phyloP scores from a whole-genome alignment of 202 grass and related monocot genomes.

The Digitaria exilis region DNA sequence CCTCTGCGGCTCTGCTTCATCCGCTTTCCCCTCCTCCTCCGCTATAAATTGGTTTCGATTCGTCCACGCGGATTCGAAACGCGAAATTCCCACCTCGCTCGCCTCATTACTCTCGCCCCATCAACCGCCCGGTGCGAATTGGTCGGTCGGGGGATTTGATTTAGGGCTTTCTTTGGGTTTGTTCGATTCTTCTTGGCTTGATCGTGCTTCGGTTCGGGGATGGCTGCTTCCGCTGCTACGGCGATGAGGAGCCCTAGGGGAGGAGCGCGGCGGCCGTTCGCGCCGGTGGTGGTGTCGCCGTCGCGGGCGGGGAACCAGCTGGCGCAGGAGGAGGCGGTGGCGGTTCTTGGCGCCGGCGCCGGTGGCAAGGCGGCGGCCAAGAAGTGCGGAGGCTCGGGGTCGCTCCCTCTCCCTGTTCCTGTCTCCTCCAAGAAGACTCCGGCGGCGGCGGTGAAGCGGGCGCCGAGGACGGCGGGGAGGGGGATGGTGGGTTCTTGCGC shows the following conservation, averaged over 20 bases:
- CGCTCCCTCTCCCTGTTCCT: neutral
- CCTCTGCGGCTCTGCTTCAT: neutral
- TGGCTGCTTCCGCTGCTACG: constrained; percentile 10
- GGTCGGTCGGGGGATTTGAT: neutral
- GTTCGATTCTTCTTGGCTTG: neutral
- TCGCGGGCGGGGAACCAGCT: constrained; percentile 5
- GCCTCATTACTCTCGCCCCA: constrained; percentile 24
- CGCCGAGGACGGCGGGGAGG: constrained; percentile 19
- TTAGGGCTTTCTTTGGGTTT: neutral
- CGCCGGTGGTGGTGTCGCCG: constrained; percentile 8
- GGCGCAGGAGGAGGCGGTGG: constrained; percentile 8
- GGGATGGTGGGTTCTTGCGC: neutral
- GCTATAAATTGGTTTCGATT: constrained; percentile 41
- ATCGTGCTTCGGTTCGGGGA: neutral
- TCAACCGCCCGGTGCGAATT: constrained; percentile 19
- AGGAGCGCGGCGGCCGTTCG: constrained; percentile 35
- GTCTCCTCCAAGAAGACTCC: constrained; percentile 23
- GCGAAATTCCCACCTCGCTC: neutral
- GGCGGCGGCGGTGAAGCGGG: neutral
- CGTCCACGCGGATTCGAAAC: constrained; percentile 24
- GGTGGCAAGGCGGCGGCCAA: constrained; percentile 25
- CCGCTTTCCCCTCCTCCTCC: neutral
- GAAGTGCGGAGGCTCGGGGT: neutral
- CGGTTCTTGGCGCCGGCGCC: constrained; percentile 6
- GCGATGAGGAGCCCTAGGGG: constrained; percentile 26